Conservation (phyloP, 2,329 filamentous ascomycete genomes). For the Cryphonectria japonica region DNA sequence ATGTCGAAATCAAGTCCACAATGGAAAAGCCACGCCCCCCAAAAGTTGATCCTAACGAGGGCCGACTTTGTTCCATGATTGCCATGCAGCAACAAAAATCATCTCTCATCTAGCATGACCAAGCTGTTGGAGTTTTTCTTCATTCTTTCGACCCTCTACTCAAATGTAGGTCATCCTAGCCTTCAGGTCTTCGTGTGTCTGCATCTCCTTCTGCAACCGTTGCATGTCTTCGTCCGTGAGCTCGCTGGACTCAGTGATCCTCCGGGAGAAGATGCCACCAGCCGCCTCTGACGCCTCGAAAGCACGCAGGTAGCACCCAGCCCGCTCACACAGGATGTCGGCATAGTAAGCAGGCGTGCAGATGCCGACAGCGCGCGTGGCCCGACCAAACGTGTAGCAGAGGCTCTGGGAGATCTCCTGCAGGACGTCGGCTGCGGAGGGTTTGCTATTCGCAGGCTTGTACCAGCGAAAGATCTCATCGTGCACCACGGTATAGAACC, state of each 20-base stretch:
- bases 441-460: conserved; percentile 58
- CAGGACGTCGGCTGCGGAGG: conserved; percentile 58
- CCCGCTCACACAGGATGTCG: conserved; percentile 79
- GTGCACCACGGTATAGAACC: conserved; percentile 76
- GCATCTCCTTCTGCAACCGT: neutral
- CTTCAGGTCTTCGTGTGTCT: conserved; percentile 31
- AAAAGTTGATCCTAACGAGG: neutral
- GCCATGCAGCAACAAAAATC: neutral
- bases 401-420: conserved; percentile 77
- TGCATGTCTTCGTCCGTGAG: neutral
- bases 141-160: neutral
- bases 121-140: neutral
- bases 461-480: conserved; percentile 66
- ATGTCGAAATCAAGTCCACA: neutral
- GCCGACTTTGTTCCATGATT: neutral
- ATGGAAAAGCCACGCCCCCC: no score
- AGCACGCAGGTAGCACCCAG: conserved; percentile 65
- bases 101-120: neutral
- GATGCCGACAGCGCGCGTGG: conserved; percentile 83
- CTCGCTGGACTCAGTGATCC: neutral
- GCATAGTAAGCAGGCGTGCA: conserved; percentile 91
- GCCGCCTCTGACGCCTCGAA: neutral
- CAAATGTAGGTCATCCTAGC: conserved; percentile 51
- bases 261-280: neutral
- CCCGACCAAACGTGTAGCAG: conserved; percentile 82